Evolutionary conservation across 2,329 filamentous ascomycete genomes (phyloP).

Genomic region (Talaromyces sp.): DNA sequence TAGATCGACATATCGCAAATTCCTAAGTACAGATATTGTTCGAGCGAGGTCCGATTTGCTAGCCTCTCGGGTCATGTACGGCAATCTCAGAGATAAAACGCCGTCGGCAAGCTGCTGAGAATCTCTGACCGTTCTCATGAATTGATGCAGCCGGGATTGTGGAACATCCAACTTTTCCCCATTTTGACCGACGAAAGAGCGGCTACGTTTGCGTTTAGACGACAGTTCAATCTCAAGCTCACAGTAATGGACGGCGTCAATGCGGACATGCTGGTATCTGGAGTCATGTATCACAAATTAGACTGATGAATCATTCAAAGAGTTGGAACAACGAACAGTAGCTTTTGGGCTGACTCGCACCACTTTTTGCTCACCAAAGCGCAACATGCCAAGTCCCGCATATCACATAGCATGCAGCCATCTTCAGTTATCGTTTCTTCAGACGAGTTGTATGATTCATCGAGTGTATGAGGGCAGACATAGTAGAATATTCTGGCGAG

Average conservation of each 20-base stretch:
- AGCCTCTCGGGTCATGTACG: conserved; percentile 91
- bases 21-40: conserved; percentile 76
- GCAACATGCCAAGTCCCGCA: conserved; percentile 80
- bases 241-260: conserved; percentile 94
- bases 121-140: conserved; percentile 77
- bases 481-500: conserved; percentile 72
- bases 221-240: conserved; percentile 75
- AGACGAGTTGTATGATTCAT: conserved; percentile 73
- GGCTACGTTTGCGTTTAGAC: conserved; percentile 68
- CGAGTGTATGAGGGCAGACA: conserved; percentile 75
- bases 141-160: conserved; percentile 66
- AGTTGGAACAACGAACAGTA: conserved; percentile 54
- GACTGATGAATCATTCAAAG: background rate
- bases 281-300: conserved; percentile 1
- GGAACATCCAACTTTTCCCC: conserved; percentile 76
- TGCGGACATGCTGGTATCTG: conserved; percentile 83
- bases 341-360: conserved; percentile 52
- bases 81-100: conserved; percentile 77
- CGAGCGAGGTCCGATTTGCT: conserved; percentile 78
- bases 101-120: conserved; percentile 63
- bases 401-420: conserved; percentile 88
- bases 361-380: conserved; percentile 69
- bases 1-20: conserved; percentile 82
- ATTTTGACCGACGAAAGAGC: conserved; percentile 68
- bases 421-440: conserved; percentile 74